These are phyloP conservation scores for Colletotrichum caudatum DNA, from an alignment of 2,329 filamentous ascomycete genomes.

Conservation along the genomic window DNA sequence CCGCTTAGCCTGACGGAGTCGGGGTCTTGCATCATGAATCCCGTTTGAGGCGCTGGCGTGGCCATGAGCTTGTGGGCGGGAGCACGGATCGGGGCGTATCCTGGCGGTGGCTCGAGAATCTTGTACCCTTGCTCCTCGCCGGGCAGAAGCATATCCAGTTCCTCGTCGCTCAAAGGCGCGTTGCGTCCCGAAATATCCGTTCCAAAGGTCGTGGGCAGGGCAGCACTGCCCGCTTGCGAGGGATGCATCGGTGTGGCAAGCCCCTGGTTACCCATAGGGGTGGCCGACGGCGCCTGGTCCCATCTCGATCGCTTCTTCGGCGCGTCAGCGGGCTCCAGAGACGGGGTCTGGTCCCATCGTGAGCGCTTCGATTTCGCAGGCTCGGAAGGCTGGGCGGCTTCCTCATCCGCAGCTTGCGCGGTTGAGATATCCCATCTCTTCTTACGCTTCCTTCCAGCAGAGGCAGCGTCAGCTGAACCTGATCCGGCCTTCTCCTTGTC, in stretches of 20 bases:
- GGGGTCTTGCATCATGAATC: slow-evolving; percentile 98
- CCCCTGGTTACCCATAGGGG: slow-evolving; percentile 79
- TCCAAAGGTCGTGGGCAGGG: slow-evolving; percentile 75
- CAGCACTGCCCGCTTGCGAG: slow-evolving; percentile 67
- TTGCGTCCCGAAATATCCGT: slow-evolving; percentile 85
- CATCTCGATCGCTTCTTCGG: slow-evolving; percentile 86
- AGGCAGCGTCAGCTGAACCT: slow-evolving; percentile 73
- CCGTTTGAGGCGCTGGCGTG: slow-evolving; percentile 79
- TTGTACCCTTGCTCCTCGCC: slow-evolving; percentile 92
- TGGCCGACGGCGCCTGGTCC: slow-evolving; percentile 89
- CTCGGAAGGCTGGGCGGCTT: slow-evolving; percentile 60
- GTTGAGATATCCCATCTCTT: slow-evolving; percentile 90
- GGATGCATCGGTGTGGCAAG: slow-evolving; percentile 83
- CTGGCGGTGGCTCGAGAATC: slow-evolving; percentile 88
- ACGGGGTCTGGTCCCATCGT: slow-evolving; percentile 87
- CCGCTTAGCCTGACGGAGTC: slow-evolving; percentile 85
- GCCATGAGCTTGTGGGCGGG: slow-evolving; percentile 80
- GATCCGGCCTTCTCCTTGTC: slow-evolving; percentile 81
- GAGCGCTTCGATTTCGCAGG: slow-evolving; percentile 79
- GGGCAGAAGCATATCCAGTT: slow-evolving; percentile 91
- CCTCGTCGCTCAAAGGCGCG: slow-evolving; percentile 88
- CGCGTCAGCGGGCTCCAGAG: slow-evolving; percentile 66
- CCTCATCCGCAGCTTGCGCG: slow-evolving; percentile 64
- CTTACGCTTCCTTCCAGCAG: slow-evolving; percentile 83
- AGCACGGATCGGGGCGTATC: slow-evolving; percentile 86